Conservation (phyloP, 768 basidiomycete species). For the Asterophora lycoperdoides region DNA sequence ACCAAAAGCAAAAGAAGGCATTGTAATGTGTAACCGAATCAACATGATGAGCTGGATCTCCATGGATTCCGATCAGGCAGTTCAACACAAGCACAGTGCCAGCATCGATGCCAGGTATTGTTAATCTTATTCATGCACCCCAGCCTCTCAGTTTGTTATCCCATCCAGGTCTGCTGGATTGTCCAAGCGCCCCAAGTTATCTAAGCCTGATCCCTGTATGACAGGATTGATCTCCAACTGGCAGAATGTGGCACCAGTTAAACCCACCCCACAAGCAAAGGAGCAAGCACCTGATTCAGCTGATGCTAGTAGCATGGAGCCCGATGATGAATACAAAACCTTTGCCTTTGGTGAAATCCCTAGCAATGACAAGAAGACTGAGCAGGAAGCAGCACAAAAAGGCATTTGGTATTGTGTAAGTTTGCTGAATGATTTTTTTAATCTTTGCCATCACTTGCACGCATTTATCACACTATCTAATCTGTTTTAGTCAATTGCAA, state of each 20-base stretch:
- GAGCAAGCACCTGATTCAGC: no score
- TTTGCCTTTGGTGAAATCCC: not conserved
- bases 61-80: not conserved
- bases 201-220: no score
- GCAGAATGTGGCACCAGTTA: not conserved
- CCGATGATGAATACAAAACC: no score
- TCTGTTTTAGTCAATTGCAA: not conserved
- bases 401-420: not conserved
- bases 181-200: not conserved
- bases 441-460: no score
- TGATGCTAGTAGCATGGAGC: no score
- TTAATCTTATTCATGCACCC: no score
- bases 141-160: no score
- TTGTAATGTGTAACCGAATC: not conserved
- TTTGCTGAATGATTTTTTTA: no score
- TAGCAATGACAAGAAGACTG: not conserved
- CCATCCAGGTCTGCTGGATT: not conserved
- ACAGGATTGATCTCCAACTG: not conserved
- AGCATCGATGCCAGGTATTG: no score
- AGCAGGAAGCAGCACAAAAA: not conserved
- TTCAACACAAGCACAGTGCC: no score
- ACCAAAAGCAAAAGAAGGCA: not conserved
- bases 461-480: not conserved
- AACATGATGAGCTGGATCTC: not conserved
- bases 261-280: not conserved